Evolutionary conservation across 495 filamentous ascomycete genomes (phyloP).

Genomic region (Amniculicola lignicola): DNA sequence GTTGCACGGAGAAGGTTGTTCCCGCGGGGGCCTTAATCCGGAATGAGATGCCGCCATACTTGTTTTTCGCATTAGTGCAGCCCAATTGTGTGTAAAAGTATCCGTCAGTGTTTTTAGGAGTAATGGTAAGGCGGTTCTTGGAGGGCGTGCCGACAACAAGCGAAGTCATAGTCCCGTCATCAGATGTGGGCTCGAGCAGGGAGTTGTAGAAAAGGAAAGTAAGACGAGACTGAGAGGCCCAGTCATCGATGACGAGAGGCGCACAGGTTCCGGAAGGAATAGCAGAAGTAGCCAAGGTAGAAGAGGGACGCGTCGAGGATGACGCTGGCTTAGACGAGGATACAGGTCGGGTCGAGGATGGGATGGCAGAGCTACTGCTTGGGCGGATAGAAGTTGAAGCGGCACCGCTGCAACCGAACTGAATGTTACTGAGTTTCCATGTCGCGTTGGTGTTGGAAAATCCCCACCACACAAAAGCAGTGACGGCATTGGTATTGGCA

Average conservation of each 20-base stretch:
- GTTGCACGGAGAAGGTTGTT: slow-evolving; percentile 53
- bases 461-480: slow-evolving; percentile 51
- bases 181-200: slow-evolving; percentile 54
- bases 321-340: background rate
- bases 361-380: slow-evolving; percentile 6
- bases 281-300: slow-evolving; percentile 20
- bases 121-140: slow-evolving; percentile 54
- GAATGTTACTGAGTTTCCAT: slow-evolving; percentile 54
- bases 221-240: slow-evolving; percentile 60
- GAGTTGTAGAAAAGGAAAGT: slow-evolving; percentile 65
- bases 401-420: slow-evolving; percentile 47
- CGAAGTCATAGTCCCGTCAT: slow-evolving; percentile 59
- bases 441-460: slow-evolving; percentile 46
- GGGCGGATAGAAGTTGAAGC: slow-evolving; percentile 3
- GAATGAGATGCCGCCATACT: slow-evolving; percentile 59
- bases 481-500: slow-evolving; percentile 53
- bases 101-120: slow-evolving; percentile 47
- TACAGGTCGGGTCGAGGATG: background rate
- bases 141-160: slow-evolving; percentile 46
- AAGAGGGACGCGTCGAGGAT: background rate
- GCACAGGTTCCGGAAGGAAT: slow-evolving; percentile 45
- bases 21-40: slow-evolving; percentile 55
- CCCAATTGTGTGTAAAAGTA: slow-evolving; percentile 61
- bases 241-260: slow-evolving; percentile 59
- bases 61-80: slow-evolving; percentile 51